These are phyloP conservation scores for Zygosaccharomyces pseudobailii DNA, from an alignment of 1,139 yeast species.

Conservation along the genomic window DNA sequence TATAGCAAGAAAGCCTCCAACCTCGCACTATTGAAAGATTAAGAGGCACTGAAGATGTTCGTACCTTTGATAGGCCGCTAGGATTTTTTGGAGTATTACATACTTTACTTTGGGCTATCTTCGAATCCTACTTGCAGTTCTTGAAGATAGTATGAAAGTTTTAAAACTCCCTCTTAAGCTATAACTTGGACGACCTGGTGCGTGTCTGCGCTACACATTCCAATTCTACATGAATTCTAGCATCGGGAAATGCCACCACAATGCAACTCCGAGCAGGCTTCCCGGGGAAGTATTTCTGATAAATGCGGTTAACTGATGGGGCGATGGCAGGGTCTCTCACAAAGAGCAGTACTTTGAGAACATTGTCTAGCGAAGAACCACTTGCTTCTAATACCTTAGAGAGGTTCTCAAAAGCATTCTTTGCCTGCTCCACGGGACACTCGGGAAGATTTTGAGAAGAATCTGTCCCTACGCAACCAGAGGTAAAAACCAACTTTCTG, in stretches of 20 bases:
- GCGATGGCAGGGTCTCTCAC: slow-evolving; percentile 38
- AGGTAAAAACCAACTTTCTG: slow-evolving; percentile 42
- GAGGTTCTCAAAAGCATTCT: slow-evolving; percentile 38
- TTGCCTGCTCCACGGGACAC: slow-evolving; percentile 37
- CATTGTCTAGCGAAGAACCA: slow-evolving; percentile 38
- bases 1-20: too few relatives aligned
- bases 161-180: not conserved
- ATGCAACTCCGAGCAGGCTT: slow-evolving; percentile 43
- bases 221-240: slow-evolving; percentile 40
- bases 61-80: too few relatives aligned
- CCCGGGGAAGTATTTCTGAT: slow-evolving; percentile 36
- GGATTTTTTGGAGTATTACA: too few relatives aligned
- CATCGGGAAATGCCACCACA: slow-evolving; percentile 43
- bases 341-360: slow-evolving; percentile 40
- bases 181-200: not conserved
- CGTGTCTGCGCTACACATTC: slow-evolving; percentile 39
- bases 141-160: not conserved
- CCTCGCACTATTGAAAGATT: too few relatives aligned
- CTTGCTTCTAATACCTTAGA: slow-evolving; percentile 35
- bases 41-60: too few relatives aligned
- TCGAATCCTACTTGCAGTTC: not conserved
- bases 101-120: too few relatives aligned
- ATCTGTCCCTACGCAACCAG: slow-evolving; percentile 38
- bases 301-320: slow-evolving; percentile 36
- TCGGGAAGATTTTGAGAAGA: slow-evolving; percentile 32